Evolutionary conservation across 352 stramenopile species (phyloP).

Genomic region (Pythium folliculosum): DNA sequence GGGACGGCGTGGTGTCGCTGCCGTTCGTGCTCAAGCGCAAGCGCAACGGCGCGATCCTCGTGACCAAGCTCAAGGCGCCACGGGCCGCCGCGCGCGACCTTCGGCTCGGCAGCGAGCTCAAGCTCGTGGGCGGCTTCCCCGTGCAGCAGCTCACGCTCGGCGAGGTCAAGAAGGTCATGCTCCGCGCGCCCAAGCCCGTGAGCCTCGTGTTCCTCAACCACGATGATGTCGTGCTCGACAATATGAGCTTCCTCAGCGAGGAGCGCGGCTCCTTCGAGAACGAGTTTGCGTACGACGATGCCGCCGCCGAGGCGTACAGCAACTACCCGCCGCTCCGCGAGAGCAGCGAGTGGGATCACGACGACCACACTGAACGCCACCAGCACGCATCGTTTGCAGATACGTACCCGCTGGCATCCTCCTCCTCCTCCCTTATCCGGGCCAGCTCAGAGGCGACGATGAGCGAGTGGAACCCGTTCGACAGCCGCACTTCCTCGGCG

Average conservation of each 20-base stretch:
- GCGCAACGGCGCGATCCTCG: conserved; percentile 67
- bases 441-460: not conserved
- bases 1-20: conserved; percentile 50
- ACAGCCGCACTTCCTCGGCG: conserved; percentile 18
- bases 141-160: conserved; percentile 65
- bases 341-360: conserved; percentile 31
- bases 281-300: conserved; percentile 32
- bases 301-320: not conserved
- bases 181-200: conserved; percentile 69
- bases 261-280: conserved; percentile 42
- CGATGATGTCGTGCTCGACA: conserved; percentile 45
- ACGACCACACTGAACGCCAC: not conserved
- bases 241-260: conserved; percentile 43
- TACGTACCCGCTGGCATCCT: conserved; percentile 24
- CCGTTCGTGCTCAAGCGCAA: conserved; percentile 81
- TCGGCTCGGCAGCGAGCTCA: conserved; percentile 67
- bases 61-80: conserved; percentile 50
- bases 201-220: conserved; percentile 79
- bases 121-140: conserved; percentile 74
- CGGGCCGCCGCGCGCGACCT: conserved; percentile 32
- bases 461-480: conserved; percentile 15
- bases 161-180: conserved; percentile 83
- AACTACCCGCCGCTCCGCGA: conserved; percentile 28
- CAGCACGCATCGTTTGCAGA: not conserved
- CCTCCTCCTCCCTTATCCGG: not conserved